Conservation (phyloP, 495 filamentous ascomycete species). For the Lophiostoma macrostomum region DNA sequence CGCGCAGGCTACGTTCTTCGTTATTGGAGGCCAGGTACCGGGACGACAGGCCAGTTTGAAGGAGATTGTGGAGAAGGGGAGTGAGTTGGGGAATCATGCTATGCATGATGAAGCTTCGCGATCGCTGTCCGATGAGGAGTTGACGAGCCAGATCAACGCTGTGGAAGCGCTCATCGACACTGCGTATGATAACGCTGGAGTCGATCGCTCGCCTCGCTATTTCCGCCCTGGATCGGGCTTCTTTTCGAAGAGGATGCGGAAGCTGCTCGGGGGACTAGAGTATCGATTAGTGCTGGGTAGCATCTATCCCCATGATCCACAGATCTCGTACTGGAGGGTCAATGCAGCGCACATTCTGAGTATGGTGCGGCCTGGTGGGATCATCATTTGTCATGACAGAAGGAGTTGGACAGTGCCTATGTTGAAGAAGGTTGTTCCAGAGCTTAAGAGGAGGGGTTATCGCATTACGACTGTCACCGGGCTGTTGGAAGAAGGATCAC, state of each 20-base stretch:
- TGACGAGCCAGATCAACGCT: slow-evolving; percentile 41
- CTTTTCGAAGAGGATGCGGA: slow-evolving; percentile 66
- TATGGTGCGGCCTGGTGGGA: slow-evolving; percentile 69
- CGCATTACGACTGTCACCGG: slow-evolving; percentile 57
- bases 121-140: slow-evolving; percentile 34
- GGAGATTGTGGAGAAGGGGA: slow-evolving; percentile 59
- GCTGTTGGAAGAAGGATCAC: slow-evolving; percentile 6
- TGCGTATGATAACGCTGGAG: slow-evolving; percentile 50
- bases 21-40: slow-evolving; percentile 65
- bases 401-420: slow-evolving; percentile 75
- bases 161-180: slow-evolving; percentile 51
- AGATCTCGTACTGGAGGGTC: slow-evolving; percentile 61
- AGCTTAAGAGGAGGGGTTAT: slow-evolving; percentile 65
- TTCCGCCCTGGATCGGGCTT: slow-evolving; percentile 82
- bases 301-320: slow-evolving; percentile 84
- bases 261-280: slow-evolving; percentile 51
- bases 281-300: slow-evolving; percentile 71
- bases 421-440: slow-evolving; percentile 66
- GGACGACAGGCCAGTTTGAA: slow-evolving; percentile 58
- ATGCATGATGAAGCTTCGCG: slow-evolving; percentile 76
- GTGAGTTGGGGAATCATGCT: slow-evolving; percentile 80
- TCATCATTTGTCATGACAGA: slow-evolving; percentile 81
- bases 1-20: slow-evolving; percentile 45
- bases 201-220: slow-evolving; percentile 41
- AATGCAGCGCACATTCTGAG: slow-evolving; percentile 79